Conservation (phyloP, 495 filamentous ascomycete genomes). For the Aspergillus haitiensis region DNA sequence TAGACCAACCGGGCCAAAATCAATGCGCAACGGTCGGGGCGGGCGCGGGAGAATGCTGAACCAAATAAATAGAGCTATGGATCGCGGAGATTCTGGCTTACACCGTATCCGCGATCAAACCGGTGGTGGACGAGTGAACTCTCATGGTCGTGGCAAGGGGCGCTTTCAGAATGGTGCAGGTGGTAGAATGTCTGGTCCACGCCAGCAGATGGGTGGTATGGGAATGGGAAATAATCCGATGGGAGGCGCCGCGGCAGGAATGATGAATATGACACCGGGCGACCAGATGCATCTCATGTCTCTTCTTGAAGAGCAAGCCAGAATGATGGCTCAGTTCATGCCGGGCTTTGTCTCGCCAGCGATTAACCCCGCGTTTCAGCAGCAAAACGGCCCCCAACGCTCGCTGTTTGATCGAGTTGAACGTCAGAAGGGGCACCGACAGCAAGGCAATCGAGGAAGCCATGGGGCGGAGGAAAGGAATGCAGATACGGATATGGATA, state of each 20-base stretch:
- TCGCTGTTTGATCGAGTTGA: constrained; percentile 80
- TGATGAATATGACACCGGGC: constrained; percentile 61
- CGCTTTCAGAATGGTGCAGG: constrained; percentile 48
- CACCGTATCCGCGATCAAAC: constrained; percentile 77
- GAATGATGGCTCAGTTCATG: constrained; percentile 74
- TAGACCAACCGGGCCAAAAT: constrained; percentile 92
- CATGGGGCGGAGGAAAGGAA: constrained; percentile 26
- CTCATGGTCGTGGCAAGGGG: constrained; percentile 70
- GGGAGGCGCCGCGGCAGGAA: constrained; percentile 25
- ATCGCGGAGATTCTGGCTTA: constrained; percentile 72
- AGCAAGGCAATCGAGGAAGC: constrained; percentile 41
- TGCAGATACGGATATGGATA: constrained; percentile 47
- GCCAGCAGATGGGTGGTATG: constrained; percentile 50
- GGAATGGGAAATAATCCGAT: constrained; percentile 50
- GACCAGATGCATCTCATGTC: constrained; percentile 79
- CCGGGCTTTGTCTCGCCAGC: constrained; percentile 49
- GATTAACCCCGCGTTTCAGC: constrained; percentile 57
- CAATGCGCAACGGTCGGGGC: constrained; percentile 76
- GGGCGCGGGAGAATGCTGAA: constrained; percentile 76
- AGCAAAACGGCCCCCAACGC: constrained; percentile 49
- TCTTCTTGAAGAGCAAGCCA: constrained; percentile 86
- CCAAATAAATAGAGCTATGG: constrained; percentile 84
- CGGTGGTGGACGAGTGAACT: constrained; percentile 74
- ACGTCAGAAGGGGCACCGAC: constrained; percentile 41
- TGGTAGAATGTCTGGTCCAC: constrained; percentile 37